Evolutionary conservation across 2,329 filamentous ascomycete species (phyloP).

Genomic region (Trichoderma sp.): DNA sequence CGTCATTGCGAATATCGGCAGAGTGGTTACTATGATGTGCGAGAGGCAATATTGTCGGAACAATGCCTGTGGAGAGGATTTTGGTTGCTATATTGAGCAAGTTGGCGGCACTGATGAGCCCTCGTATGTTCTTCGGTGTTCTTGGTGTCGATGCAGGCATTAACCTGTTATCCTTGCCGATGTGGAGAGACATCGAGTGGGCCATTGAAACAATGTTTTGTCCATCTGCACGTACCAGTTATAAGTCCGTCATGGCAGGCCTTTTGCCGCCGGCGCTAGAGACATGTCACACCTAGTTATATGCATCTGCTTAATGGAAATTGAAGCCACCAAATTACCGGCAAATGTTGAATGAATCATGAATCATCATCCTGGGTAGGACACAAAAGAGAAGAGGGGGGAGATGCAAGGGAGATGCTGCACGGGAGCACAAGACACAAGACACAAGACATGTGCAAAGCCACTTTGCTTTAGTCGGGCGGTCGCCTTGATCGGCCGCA

Average conservation of each 20-base stretch:
- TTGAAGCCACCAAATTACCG: not conserved
- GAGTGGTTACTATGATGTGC: not conserved
- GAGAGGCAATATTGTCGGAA: not conserved
- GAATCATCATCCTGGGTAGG: conserved; percentile 1
- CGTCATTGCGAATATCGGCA: not conserved
- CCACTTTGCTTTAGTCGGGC: conserved; percentile 19
- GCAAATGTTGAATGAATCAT: not conserved
- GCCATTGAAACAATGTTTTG: not conserved
- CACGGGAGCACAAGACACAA: conserved; percentile 1
- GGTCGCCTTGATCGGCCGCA: conserved; percentile 31
- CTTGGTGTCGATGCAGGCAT: conserved; percentile 11
- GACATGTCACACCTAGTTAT: conserved; percentile 25
- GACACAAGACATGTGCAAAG: not conserved
- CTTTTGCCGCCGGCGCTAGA: conserved; percentile 33
- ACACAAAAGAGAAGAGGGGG: not conserved
- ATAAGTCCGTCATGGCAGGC: conserved; percentile 24
- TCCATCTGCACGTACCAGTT: not conserved
- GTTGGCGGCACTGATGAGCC: not conserved
- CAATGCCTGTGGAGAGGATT: not conserved
- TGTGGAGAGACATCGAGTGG: not conserved
- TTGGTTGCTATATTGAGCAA: conserved; percentile 6
- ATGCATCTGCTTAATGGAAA: not conserved
- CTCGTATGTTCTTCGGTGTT: conserved; percentile 7
- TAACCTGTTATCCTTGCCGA: not conserved
- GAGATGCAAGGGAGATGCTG: not conserved